Evolutionary conservation across 306 rosid genomes (phyloP).

Genomic region (Quercus agrifolia): DNA sequence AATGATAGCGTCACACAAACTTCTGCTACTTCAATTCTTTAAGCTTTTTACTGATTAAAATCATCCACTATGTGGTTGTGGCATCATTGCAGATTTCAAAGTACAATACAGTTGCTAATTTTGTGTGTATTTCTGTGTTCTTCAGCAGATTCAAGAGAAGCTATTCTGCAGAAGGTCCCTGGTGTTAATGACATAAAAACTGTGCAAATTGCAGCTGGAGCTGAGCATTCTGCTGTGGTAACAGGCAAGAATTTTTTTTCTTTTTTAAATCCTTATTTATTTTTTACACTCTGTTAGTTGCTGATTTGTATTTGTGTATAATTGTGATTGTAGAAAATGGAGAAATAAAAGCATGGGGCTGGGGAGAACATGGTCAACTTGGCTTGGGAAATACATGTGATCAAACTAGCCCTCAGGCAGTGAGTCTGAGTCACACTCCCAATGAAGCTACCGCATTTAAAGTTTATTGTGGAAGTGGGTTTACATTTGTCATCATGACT

Average conservation of each 20-base stretch:
- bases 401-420: conserved; percentile 49
- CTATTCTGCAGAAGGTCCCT: conserved; percentile 42
- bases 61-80: background rate
- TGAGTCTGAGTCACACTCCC: conserved; percentile 27
- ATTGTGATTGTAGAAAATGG: conserved; percentile 41
- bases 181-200: conserved; percentile 45
- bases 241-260: conserved; percentile 45
- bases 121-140: conserved; percentile 6
- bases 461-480: conserved; percentile 88
- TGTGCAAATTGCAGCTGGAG: conserved; percentile 65
- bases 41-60: background rate
- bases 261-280: background rate
- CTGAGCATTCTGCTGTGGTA: conserved; percentile 75
- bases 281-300: background rate
- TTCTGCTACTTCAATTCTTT: conserved; percentile 1
- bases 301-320: background rate
- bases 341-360: conserved; percentile 82
- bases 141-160: conserved; percentile 34
- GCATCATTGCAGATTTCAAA: background rate
- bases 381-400: conserved; percentile 73
- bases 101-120: background rate
- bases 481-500: conserved; percentile 54
- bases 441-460: conserved; percentile 27
- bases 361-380: conserved; percentile 99
- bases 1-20: background rate